Evolutionary conservation across 331 rosid genomes (phyloP), one percentile per base, ranked within the genome.

Genomic region (Ulmus americana): DNA sequence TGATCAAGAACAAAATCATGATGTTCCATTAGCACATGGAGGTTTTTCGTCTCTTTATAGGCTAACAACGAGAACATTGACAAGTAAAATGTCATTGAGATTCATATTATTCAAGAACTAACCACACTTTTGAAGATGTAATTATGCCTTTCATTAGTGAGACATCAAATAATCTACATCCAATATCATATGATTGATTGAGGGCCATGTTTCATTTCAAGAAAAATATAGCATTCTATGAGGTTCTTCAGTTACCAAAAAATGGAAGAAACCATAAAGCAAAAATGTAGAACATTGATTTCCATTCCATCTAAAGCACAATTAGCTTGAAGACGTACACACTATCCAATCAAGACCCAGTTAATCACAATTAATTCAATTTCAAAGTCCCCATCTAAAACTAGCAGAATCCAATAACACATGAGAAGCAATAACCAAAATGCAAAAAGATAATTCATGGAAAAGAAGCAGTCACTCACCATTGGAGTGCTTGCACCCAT

Each of bases 401-500:
- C 11, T 7, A 22, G 28, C 14, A 55, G 12, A 55, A 55, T 8
- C 59, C 6, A 10, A 44, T 43, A 10, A 35, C 20, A 18, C n/a
- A 45, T 20, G 67, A 53, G 35, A 49, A 59, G n/a, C 64, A 56
- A 55, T 15, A 39, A 50, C 5, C 63, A 7, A 18, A 42, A 0
- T 51, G 60, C 18, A 49, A 50, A 28, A 52, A 22, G 47, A 20
- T 22, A 28, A 61, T 50, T 13, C 13, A 45, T 39, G 13, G 18
- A 45, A 62, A 10, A 59, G 8, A 57, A 18, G 2, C 10, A 10
- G 51, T 51, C 61, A 82, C 89, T 81, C 79, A 92, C 98, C 98
- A 92, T 83, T 79, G 86, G 61, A 89, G 95, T 22, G 97, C 98
- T 84, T 79, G 88, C 68, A 92, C 82, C 98, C 98, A 92, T 95